These are phyloP conservation scores for Misopates orontium DNA, from an alignment of 257 asterid species.

Conservation along the genomic window DNA sequence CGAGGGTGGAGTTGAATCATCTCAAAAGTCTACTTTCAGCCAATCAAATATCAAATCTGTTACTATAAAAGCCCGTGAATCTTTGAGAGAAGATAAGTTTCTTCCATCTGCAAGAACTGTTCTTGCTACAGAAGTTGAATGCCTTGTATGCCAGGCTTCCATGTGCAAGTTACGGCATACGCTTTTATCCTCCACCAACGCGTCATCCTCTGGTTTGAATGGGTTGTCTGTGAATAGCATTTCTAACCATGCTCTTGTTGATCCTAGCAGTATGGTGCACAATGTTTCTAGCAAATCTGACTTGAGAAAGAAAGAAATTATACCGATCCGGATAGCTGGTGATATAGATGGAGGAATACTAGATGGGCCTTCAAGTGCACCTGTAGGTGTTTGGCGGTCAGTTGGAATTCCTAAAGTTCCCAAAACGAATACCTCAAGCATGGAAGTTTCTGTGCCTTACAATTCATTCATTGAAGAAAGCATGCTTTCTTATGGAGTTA, in stretches of 20 bases:
- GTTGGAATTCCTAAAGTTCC: slow-evolving; percentile 74
- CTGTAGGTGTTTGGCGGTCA: slow-evolving; percentile 98
- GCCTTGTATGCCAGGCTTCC: slow-evolving; percentile 85
- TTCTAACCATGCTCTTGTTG: slow-evolving; percentile 57
- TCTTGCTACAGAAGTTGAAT: slow-evolving; percentile 88
- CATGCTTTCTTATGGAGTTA: slow-evolving; percentile 86
- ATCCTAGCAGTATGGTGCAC: slow-evolving; percentile 65
- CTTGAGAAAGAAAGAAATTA: slow-evolving; percentile 74
- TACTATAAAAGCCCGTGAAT: slow-evolving; percentile 44
- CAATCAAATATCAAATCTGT: slow-evolving; percentile 50
- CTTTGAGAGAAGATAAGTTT: slow-evolving; percentile 52
- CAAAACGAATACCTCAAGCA: slow-evolving; percentile 56
- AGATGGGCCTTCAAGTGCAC: slow-evolving; percentile 78
- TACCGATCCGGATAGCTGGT: slow-evolving; percentile 92
- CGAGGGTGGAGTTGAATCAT: slow-evolving; percentile 45
- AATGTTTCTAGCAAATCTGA: slow-evolving; percentile 65
- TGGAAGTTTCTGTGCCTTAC: slow-evolving; percentile 66
- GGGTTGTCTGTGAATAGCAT: slow-evolving; percentile 59
- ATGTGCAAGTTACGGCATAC: slow-evolving; percentile 93
- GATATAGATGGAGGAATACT: slow-evolving; percentile 80
- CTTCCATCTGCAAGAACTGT: slow-evolving; percentile 61
- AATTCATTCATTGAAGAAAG: slow-evolving; percentile 87
- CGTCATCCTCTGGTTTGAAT: slow-evolving; percentile 50
- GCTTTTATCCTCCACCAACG: slow-evolving; percentile 52
- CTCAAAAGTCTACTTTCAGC: slow-evolving; percentile 51